These are phyloP conservation scores for Botryotinia convoluta DNA, from an alignment of 2,329 filamentous ascomycete species.

Conservation along the genomic window DNA sequence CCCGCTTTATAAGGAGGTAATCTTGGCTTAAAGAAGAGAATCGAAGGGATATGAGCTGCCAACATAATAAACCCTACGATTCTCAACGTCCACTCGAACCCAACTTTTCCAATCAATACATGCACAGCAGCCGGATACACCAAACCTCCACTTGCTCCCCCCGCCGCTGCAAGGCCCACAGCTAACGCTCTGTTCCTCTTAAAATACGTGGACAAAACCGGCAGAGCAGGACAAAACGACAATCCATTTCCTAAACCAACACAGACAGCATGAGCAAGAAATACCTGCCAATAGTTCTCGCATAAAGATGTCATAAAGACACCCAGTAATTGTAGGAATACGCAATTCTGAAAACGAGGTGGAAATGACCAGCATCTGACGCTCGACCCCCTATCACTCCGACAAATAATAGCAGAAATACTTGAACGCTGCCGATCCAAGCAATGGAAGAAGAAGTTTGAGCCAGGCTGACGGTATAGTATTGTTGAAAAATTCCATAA, in stretches of 20 bases:
- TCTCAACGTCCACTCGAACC: conserved; percentile 34
- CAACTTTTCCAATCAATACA: conserved; percentile 34
- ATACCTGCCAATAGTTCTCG: conserved; percentile 37
- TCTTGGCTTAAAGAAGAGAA: background rate
- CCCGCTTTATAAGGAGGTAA: background rate
- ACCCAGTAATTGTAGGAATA: background rate
- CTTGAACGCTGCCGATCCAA: background rate
- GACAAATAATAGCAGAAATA: background rate
- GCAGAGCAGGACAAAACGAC: conserved; percentile 32
- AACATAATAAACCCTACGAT: conserved; percentile 23
- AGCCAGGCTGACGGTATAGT: background rate
- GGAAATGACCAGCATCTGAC: background rate
- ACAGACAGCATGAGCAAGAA: conserved; percentile 35
- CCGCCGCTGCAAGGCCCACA: conserved; percentile 31
- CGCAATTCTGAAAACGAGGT: background rate
- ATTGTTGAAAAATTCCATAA: background rate
- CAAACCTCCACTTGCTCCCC: conserved; percentile 38
- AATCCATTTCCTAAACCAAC: conserved; percentile 30
- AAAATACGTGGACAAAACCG: conserved; percentile 22
- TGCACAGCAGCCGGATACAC: conserved; percentile 39
- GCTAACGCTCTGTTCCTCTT: conserved; percentile 24
- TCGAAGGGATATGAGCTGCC: background rate
- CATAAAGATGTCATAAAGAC: conserved; percentile 38
- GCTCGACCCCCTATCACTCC: background rate
- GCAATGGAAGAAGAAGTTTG: background rate